A percentile compares a stretch with the other conserved stretches of the same genome.
Evolutionary conservation across 2,329 filamentous ascomycete genomes (phyloP).

Genomic region (Pseudogymnoascus sp.): DNA sequence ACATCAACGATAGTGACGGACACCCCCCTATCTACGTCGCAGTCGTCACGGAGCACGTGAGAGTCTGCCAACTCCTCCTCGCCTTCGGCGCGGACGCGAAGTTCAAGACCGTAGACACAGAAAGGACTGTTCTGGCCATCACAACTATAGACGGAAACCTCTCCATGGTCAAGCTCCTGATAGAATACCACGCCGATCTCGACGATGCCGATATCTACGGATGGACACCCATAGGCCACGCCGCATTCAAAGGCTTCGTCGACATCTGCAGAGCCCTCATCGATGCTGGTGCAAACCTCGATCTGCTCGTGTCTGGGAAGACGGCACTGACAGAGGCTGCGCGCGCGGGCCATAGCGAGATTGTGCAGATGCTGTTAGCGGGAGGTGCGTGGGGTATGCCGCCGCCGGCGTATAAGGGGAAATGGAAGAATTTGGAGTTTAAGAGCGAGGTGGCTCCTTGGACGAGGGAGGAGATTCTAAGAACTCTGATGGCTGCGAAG

Average conservation of each 20-base stretch:
- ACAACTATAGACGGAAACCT: not conserved
- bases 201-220: not conserved
- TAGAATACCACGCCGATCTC: not conserved
- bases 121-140: not conserved
- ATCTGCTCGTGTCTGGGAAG: not conserved
- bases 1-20: not conserved
- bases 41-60: not conserved
- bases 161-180: not conserved
- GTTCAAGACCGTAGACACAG: not conserved
- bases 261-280: not conserved
- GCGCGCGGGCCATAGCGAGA: not conserved
- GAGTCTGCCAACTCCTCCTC: not conserved
- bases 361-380: not conserved
- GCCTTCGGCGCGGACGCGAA: not conserved
- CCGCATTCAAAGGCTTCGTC: not conserved
- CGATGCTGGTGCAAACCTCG: not conserved
- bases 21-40: not conserved
- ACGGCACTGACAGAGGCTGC: conserved; percentile 1
- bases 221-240: not conserved
- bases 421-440: not conserved
- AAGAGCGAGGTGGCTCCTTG: not conserved
- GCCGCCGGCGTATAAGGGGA: not conserved
- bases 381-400: not conserved
- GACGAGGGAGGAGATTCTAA: not conserved
- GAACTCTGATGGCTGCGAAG: not conserved